Base-by-base conservation (phyloP, 75 land plant species). In the Pinus albicaulis region DNA sequence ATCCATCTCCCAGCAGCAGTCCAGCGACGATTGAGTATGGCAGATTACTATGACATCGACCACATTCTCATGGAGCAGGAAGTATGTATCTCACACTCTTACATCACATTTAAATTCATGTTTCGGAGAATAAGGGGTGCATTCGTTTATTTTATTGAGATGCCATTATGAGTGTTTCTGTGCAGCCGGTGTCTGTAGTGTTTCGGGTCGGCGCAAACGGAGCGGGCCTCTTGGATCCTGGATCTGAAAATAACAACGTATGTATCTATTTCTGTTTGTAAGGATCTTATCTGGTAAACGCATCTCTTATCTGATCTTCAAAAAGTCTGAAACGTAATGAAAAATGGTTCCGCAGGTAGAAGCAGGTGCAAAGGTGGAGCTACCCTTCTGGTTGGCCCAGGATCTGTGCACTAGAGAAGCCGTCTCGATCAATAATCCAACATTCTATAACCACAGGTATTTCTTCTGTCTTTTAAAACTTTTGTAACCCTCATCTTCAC, bases 331-430 rank as follows among this genome's bases (percentile, higher is more conserved):
- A 68, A 20, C 52, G 31, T 19, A 38, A 41, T 38, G 71, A n/a
- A 68, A 48, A n/a, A 41, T 68, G 57, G 34, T 70, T 24, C 23
- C 53, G 24, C 79, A 93, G 99, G 89, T 96, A 56, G 95, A 86
- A 59, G 77, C 76, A 66, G 97, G 95, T 52, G 84, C 98, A 22
- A 92, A 88, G 48, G 91, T 96, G 11, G 98, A 95, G 62, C 75
- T 95, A 24, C 98, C 97, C 4, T 88, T 93, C 48, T 93, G 97
- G 99, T 85, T 94, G 70, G 91, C 94, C 24, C 89, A 92, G 74
- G 99, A 96, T 57, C 84, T 96, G n/a, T 78, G 58, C 60, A 73
- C 74, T 55, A 85, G 99, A 76, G 85, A 92, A 79, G 89, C 85
- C 44, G 86, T 81, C 22, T 69, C 86, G 19, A 81, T 92, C 15